A percentile compares a stretch with the other conserved stretches of the same genome.
phyloP scores from a whole-genome alignment of 2,329 filamentous ascomycete genomes.

The Esteya vermicola region DNA sequence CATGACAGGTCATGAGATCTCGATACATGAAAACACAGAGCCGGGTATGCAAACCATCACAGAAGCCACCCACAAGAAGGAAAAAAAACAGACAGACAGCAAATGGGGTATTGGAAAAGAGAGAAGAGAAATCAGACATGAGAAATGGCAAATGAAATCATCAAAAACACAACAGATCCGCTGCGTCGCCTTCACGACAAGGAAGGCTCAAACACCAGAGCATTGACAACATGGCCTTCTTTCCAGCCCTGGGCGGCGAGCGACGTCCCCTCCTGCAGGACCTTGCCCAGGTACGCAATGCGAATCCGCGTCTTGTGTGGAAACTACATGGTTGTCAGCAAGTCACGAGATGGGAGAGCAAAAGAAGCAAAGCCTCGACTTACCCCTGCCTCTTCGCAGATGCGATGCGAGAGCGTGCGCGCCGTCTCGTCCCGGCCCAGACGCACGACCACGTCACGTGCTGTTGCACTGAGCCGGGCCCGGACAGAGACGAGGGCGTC shows the following conservation, averaged over 20 bases:
- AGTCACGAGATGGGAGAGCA: background rate
- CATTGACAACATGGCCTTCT: conserved; percentile 62
- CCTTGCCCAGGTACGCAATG: conserved; percentile 68
- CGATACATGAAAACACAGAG: too few species aligned
- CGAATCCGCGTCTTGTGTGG: conserved; percentile 44
- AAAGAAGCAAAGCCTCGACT: conserved; percentile 13
- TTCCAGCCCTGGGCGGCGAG: conserved; percentile 62
- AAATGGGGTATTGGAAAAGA: background rate
- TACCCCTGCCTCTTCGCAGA: conserved; percentile 51
- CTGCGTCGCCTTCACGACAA: background rate
- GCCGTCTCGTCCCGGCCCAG: conserved; percentile 51
- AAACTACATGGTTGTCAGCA: conserved; percentile 29
- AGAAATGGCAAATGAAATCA: background rate
- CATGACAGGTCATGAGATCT: too few species aligned
- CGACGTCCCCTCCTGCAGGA: conserved; percentile 54
- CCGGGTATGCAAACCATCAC: too few species aligned
- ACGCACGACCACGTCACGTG: conserved; percentile 45
- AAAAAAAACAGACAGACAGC: background rate
- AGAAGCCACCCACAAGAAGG: too few species aligned
- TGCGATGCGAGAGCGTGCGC: conserved; percentile 42
- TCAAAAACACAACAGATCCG: background rate
- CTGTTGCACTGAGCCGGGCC: conserved; percentile 52
- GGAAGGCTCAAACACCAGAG: conserved; percentile 42
- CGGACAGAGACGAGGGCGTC: conserved; percentile 45
- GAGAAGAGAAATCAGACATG: too few species aligned